Evolutionary conservation across 2,329 filamentous ascomycete species (phyloP).

Genomic region (Trematosphaeria pertusa): DNA sequence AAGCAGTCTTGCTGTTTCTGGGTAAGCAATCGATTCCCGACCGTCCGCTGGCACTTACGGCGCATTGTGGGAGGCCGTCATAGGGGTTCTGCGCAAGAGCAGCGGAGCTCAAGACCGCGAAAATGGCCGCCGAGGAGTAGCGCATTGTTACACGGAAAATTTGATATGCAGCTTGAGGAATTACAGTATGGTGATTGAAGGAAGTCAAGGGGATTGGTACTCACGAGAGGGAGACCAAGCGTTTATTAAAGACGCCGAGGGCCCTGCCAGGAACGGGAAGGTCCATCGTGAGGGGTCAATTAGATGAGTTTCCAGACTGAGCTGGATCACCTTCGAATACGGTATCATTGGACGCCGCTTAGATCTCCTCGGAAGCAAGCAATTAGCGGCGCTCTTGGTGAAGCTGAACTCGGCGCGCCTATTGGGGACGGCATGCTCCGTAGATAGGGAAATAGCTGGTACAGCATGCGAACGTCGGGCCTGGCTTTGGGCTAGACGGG

Average conservation of each 20-base stretch:
- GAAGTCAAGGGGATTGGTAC: no score
- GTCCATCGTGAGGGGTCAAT: conserved; percentile 3
- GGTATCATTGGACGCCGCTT: no score
- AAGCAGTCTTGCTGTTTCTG: conserved; percentile 42
- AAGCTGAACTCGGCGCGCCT: no score
- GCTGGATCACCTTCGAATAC: no score
- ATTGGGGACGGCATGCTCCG: no score
- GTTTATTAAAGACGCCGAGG: not conserved
- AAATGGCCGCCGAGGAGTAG: conserved; percentile 21
- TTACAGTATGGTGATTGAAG: no score
- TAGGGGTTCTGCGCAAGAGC: conserved; percentile 28
- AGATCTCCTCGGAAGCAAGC: no score
- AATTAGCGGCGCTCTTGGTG: no score
- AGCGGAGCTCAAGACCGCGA: conserved; percentile 29
- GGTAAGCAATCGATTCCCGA: conserved; percentile 6
- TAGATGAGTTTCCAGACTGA: not conserved
- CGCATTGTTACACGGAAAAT: conserved; percentile 34
- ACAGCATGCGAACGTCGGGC: not conserved
- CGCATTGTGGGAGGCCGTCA: conserved; percentile 32
- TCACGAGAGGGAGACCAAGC: no score
- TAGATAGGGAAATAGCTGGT: not conserved
- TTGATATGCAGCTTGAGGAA: no score
- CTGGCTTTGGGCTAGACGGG: not conserved
- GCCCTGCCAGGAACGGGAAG: conserved; percentile 6
- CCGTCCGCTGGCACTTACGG: conserved; percentile 24